These are phyloP conservation scores for Luffa aegyptiaca DNA, from an alignment of 306 rosid species.

Conservation along the genomic window DNA sequence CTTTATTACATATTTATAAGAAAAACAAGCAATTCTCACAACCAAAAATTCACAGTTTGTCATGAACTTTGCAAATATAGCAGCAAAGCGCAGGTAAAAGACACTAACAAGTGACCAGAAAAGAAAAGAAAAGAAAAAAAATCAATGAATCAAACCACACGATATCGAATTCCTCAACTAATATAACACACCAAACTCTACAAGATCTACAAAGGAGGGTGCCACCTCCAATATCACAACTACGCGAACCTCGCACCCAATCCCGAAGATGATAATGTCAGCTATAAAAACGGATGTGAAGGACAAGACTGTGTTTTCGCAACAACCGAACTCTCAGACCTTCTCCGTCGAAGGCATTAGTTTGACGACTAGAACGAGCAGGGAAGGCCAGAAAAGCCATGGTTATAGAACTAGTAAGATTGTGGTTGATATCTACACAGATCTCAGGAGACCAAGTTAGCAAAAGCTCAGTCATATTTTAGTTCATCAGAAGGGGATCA, in stretches of 20 bases:
- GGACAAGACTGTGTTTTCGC: constrained; percentile 18
- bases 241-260: neutral
- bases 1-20: constrained; percentile 2
- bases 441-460: constrained; percentile 21
- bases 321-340: constrained; percentile 24
- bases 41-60: neutral
- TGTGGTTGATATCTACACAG: constrained; percentile 19
- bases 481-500: constrained; percentile 9
- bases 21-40: neutral
- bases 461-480: constrained; percentile 18
- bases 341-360: constrained; percentile 17
- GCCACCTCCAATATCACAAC: neutral
- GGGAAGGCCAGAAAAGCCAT: neutral
- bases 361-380: constrained; percentile 6
- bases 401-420: constrained; percentile 1
- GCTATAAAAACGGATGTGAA: constrained; percentile 9
- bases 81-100: constrained; percentile 2
- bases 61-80: constrained; percentile 12
- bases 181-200: constrained; percentile 38
- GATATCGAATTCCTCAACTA: constrained; percentile 34
- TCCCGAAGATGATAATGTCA: neutral
- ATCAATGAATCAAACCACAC: constrained; percentile 35
- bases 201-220: constrained; percentile 16
- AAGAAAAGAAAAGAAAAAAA: neutral
- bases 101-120: neutral